Percentiles rank a stretch among this genome's conserved stretches.
phyloP scores from a whole-genome alignment of 1,284 basidiomycete genomes.

The Polyporus tsugae region DNA sequence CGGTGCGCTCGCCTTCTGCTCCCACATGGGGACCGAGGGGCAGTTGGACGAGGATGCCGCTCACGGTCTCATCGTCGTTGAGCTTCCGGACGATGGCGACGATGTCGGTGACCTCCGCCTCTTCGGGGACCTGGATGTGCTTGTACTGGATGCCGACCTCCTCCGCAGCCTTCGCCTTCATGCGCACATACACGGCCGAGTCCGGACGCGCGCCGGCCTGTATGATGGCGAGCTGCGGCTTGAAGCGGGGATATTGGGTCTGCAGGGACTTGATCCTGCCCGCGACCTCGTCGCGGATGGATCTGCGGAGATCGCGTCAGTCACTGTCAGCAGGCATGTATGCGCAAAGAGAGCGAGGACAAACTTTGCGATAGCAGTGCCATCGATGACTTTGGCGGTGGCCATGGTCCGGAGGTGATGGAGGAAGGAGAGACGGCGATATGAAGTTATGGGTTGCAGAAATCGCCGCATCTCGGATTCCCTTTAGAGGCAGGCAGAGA shows the following conservation, averaged over 20 bases:
- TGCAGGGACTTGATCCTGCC: slow-evolving; percentile 69
- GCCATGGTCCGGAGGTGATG: slow-evolving; percentile 57
- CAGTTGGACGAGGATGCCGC: slow-evolving; percentile 97
- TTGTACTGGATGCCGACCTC: slow-evolving; percentile 93
- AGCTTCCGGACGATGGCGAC: slow-evolving; percentile 82
- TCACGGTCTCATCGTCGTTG: slow-evolving; percentile 86
- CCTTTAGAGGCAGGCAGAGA: slow-evolving; percentile 38
- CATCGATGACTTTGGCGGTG: slow-evolving; percentile 81
- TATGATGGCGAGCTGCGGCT: slow-evolving; percentile 90
- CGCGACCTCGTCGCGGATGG: slow-evolving; percentile 80
- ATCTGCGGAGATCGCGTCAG: slow-evolving; percentile 53
- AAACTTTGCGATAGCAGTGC: slow-evolving; percentile 89
- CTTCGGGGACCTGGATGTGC: slow-evolving; percentile 81
- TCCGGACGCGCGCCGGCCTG: slow-evolving; percentile 95
- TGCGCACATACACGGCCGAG: slow-evolving; percentile 93
- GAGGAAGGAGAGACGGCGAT: slow-evolving; percentile 47
- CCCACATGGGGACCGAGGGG: slow-evolving; percentile 90
- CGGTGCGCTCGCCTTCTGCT: slow-evolving; percentile 86
- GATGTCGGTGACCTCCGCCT: slow-evolving; percentile 80
- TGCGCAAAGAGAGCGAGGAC: slow-evolving; percentile 30
- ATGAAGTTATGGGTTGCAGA: slow-evolving; percentile 23
- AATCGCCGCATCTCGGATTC: slow-evolving; percentile 37
- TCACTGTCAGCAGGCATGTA: neutral
- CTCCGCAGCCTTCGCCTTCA: slow-evolving; percentile 97
- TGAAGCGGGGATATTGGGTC: slow-evolving; percentile 81